Conservation (phyloP, 805 yeast genomes). For the Wickerhamiella alocasiicola region DNA sequence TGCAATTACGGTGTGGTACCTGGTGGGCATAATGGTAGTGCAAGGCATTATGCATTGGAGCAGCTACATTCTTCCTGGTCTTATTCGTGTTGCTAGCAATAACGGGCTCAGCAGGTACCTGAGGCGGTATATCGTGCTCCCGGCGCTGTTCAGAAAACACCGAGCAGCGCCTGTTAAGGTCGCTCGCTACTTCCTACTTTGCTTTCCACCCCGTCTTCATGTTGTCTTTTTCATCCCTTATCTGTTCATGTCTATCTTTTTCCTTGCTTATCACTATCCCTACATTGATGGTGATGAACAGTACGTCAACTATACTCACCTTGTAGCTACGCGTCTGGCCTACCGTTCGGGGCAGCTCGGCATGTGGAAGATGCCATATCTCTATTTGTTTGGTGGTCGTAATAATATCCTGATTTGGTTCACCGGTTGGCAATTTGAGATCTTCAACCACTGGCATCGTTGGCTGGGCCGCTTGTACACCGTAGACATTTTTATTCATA, state of each 20-base stretch:
- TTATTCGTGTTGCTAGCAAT: neutral
- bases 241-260: neutral
- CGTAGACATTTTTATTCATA: slow-evolving; percentile 40
- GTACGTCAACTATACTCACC: neutral
- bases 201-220: no score
- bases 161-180: slow-evolving; percentile 7
- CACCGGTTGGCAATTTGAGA: no score
- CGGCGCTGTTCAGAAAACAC: slow-evolving; percentile 7
- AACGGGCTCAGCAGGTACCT: neutral
- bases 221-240: neutral
- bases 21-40: slow-evolving; percentile 1
- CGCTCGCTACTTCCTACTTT: slow-evolving; percentile 1
- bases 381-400: slow-evolving; percentile 53
- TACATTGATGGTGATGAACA: neutral
- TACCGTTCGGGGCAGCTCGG: slow-evolving; percentile 27
- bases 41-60: slow-evolving; percentile 5
- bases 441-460: no score
- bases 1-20: slow-evolving; percentile 2
- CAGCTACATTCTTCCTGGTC: neutral
- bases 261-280: slow-evolving; percentile 7
- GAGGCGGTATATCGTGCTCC: slow-evolving; percentile 5
- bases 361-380: slow-evolving; percentile 33
- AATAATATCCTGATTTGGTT: no score
- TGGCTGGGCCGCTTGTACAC: slow-evolving; percentile 45
- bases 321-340: slow-evolving; percentile 18